These are phyloP conservation scores for Tylopilus balloui DNA, from an alignment of 768 basidiomycete genomes.

Conservation along the genomic window DNA sequence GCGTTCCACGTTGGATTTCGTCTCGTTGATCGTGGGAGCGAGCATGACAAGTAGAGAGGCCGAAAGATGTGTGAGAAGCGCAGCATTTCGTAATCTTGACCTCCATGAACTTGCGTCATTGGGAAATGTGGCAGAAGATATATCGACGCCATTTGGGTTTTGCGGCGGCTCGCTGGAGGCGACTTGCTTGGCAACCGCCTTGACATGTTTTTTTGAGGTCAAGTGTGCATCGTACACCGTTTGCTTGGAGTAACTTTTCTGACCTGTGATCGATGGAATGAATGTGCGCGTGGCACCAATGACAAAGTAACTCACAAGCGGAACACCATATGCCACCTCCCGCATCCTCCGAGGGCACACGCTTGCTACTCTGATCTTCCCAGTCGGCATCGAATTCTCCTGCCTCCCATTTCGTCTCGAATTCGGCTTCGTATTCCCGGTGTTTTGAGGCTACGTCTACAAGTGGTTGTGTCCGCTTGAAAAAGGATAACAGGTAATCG, in stretches of 20 bases:
- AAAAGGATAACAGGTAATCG: slow-evolving; percentile 80
- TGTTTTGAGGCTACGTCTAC: slow-evolving; percentile 70
- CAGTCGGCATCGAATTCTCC: slow-evolving; percentile 68
- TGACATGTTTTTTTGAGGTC: slow-evolving; percentile 93
- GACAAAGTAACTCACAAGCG: slow-evolving; percentile 60
- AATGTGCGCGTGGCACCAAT: neutral
- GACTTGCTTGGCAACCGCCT: slow-evolving; percentile 77
- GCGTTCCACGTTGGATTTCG: slow-evolving; percentile 94
- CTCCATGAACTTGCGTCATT: slow-evolving; percentile 30
- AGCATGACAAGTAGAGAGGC: slow-evolving; percentile 65
- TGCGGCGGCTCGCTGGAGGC: slow-evolving; percentile 33
- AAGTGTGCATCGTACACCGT: slow-evolving; percentile 97
- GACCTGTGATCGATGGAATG: slow-evolving; percentile 49
- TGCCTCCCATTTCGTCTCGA: slow-evolving; percentile 75
- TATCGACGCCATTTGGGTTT: slow-evolving; percentile 32
- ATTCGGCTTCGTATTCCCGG: slow-evolving; percentile 59
- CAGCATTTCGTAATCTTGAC: slow-evolving; percentile 58
- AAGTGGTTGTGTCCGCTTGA: slow-evolving; percentile 80
- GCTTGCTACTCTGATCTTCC: slow-evolving; percentile 50
- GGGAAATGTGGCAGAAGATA: slow-evolving; percentile 31
- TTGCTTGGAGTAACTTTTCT: slow-evolving; percentile 93
- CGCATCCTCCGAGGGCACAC: slow-evolving; percentile 38
- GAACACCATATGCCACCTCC: slow-evolving; percentile 93
- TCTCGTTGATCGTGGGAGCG: slow-evolving; percentile 69
- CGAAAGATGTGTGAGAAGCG: slow-evolving; percentile 66